Percentiles rank a stretch among this genome's conserved stretches.
Conservation (phyloP, 768 basidiomycete genomes). For the Pisolithus orientalis region DNA sequence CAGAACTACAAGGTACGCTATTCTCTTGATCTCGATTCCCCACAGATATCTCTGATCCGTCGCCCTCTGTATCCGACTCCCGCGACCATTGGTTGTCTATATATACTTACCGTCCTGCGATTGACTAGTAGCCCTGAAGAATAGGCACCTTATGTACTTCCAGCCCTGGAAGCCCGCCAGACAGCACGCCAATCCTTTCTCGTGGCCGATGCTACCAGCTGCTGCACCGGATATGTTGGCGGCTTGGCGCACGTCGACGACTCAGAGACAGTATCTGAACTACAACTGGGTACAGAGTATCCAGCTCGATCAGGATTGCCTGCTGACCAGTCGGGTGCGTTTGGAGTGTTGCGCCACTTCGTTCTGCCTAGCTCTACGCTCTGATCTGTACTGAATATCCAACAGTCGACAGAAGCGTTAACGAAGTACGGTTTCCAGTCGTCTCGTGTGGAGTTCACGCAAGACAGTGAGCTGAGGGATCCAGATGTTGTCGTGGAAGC, state of each 20-base stretch:
- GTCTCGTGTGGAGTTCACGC: slow-evolving; percentile 17
- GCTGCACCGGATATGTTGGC: slow-evolving; percentile 22
- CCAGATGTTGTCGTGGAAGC: slow-evolving; percentile 14
- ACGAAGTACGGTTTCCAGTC: slow-evolving; percentile 21
- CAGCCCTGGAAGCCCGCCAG: slow-evolving; percentile 27
- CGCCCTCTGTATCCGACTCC: neutral
- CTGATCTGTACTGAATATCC: neutral
- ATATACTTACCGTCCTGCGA: neutral
- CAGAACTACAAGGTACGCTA: slow-evolving; percentile 21
- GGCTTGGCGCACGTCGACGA: slow-evolving; percentile 16
- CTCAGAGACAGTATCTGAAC: slow-evolving; percentile 25
- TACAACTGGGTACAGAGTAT: slow-evolving; percentile 25
- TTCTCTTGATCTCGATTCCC: neutral
- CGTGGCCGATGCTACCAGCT: slow-evolving; percentile 26
- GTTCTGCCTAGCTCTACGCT: neutral
- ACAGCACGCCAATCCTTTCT: slow-evolving; percentile 28
- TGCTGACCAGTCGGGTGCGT: slow-evolving; percentile 16
- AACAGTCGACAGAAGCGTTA: slow-evolving; percentile 21
- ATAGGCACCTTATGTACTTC: slow-evolving; percentile 22
- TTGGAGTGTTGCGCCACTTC: neutral
- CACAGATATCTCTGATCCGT: neutral
- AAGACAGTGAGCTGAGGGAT: slow-evolving; percentile 19
- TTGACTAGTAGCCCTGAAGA: slow-evolving; percentile 13
- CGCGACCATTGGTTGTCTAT: neutral
- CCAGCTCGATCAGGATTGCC: slow-evolving; percentile 22